Conservation (phyloP, 352 stramenopile species). For the Phytophthora chlamydospora region DNA sequence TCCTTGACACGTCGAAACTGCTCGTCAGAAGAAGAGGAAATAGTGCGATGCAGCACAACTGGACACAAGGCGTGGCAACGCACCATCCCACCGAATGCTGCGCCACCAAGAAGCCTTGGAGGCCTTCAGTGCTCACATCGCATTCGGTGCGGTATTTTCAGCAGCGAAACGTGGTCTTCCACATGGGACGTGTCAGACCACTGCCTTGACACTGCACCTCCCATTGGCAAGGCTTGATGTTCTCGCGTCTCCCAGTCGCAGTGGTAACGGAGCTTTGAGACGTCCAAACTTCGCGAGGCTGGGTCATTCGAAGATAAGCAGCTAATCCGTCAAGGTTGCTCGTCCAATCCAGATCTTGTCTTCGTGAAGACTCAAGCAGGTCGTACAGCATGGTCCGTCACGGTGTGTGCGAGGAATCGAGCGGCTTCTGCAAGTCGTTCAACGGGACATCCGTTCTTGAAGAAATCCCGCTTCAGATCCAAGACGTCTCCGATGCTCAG, state of each 20-base stretch:
- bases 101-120: not conserved
- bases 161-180: not conserved
- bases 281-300: not conserved
- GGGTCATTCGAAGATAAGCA: slow-evolving; percentile 18
- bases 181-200: slow-evolving; percentile 8
- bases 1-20: slow-evolving; percentile 6
- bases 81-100: not conserved
- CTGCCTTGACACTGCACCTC: not conserved
- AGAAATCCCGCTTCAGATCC: slow-evolving; percentile 14
- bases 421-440: slow-evolving; percentile 8
- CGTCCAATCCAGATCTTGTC: not conserved
- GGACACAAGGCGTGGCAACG: not conserved
- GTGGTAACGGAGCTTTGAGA: slow-evolving; percentile 15
- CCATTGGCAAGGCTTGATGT: not conserved
- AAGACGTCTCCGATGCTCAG: slow-evolving; percentile 17
- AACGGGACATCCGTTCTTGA: slow-evolving; percentile 4
- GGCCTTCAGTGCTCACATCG: not conserved
- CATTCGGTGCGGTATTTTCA: slow-evolving; percentile 18
- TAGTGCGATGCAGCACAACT: slow-evolving; percentile 10
- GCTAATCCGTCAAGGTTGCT: not conserved
- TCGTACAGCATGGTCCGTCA: slow-evolving; percentile 15
- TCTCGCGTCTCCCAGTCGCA: not conserved
- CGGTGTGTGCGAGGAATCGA: slow-evolving; percentile 8
- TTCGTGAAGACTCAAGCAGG: too few relatives aligned
- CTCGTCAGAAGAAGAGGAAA: not conserved